Conservation (phyloP, 768 basidiomycete species). For the Suillus americanus region DNA sequence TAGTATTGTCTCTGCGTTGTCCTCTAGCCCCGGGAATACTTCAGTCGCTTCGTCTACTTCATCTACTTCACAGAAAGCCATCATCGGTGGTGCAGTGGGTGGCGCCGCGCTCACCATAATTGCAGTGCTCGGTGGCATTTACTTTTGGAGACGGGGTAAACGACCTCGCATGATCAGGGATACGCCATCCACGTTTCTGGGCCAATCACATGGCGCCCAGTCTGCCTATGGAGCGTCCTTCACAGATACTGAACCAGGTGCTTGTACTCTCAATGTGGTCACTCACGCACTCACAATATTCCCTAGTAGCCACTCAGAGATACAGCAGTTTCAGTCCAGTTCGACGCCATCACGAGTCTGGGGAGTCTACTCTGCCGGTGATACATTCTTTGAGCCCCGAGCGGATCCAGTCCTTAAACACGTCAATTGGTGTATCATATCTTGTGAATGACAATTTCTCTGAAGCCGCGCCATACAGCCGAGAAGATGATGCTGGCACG, state of each 20-base stretch:
- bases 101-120: background rate
- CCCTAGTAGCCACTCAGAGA: background rate
- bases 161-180: background rate
- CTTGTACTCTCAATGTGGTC: background rate
- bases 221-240: background rate
- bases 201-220: background rate
- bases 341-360: background rate
- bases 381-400: background rate
- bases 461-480: background rate
- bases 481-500: slow-evolving; percentile 1
- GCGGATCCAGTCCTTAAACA: background rate
- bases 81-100: slow-evolving; percentile 1
- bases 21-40: background rate
- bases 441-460: background rate
- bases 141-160: background rate
- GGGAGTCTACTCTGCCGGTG: background rate
- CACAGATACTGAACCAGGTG: background rate
- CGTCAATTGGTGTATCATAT: background rate
- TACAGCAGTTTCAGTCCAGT: background rate
- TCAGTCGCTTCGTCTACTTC: background rate
- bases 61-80: background rate
- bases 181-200: background rate
- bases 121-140: background rate
- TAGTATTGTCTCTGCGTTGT: background rate
- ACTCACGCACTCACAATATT: background rate